phyloP scores from a whole-genome alignment of 2,329 filamentous ascomycete genomes.

The Rachicladosporium sp. region DNA sequence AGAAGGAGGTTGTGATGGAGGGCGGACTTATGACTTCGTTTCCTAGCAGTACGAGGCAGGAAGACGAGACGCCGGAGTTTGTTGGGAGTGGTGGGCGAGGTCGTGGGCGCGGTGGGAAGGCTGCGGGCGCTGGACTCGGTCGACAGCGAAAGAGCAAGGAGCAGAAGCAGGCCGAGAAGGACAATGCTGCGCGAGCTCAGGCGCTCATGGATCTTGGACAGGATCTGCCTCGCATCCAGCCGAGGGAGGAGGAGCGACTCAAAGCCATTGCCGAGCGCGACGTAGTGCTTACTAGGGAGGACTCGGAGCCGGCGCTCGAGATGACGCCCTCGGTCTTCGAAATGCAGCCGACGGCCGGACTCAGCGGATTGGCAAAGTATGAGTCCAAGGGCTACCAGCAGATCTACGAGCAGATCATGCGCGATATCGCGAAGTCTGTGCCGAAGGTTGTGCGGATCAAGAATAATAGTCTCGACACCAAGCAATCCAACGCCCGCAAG shows the following conservation, averaged over 20 bases:
- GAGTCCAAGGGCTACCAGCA: constrained; percentile 63
- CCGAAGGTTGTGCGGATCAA: constrained; percentile 87
- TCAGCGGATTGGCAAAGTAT: constrained; percentile 23
- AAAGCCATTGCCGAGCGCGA: constrained; percentile 8
- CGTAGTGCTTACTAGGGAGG: constrained; percentile 26
- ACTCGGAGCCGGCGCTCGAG: constrained; percentile 46
- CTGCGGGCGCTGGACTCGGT: constrained; percentile 24
- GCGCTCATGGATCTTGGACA: constrained; percentile 69
- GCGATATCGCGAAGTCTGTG: constrained; percentile 84
- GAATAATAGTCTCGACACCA: constrained; percentile 69
- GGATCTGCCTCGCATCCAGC: constrained; percentile 51
- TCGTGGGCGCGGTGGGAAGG: constrained; percentile 31
- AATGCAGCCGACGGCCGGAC: constrained; percentile 17
- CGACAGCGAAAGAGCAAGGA: constrained; percentile 81
- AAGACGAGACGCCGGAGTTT: constrained; percentile 20
- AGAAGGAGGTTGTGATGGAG: constrained; percentile 59
- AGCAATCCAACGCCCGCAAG: constrained; percentile 93
- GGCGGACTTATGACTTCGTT: constrained; percentile 80
- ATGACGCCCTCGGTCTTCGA: constrained; percentile 16
- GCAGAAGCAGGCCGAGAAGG: constrained; percentile 56
- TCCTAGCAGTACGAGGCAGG: constrained; percentile 33
- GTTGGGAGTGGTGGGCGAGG: constrained; percentile 30
- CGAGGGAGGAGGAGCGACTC: constrained; percentile 42
- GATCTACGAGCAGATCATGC: constrained; percentile 95
- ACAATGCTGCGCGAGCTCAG: constrained; percentile 76